phyloP scores from a whole-genome alignment of 805 yeast species.

The Starmerella bacillaris region DNA sequence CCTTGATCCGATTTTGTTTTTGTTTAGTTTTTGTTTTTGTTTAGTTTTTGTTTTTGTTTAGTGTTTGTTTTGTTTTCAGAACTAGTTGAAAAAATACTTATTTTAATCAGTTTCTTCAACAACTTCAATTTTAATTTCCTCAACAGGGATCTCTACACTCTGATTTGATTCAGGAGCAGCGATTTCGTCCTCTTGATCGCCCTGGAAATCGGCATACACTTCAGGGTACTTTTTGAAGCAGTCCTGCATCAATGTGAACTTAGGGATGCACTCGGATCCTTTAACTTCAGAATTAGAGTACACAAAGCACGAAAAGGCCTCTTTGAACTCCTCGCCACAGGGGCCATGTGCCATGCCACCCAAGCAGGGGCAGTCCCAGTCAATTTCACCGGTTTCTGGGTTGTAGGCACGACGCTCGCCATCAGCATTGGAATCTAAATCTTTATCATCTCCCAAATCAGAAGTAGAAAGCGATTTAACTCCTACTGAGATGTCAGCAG shows the following conservation, averaged over 20 bases:
- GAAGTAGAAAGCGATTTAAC: not conserved
- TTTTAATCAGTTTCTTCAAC: not conserved
- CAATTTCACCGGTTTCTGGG: conserved; percentile 95
- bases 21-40: too few species aligned
- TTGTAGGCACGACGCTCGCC: conserved; percentile 29
- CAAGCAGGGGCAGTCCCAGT: conserved; percentile 99
- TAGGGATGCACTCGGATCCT: conserved; percentile 85
- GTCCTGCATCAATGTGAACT: conserved; percentile 78
- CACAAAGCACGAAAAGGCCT: conserved; percentile 86
- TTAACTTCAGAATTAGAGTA: conserved; percentile 89
- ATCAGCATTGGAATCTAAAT: not conserved
- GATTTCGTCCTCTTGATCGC: conserved; percentile 49
- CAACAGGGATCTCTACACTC: not conserved
- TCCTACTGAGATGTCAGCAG: not conserved
- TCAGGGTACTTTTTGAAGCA: conserved; percentile 91
- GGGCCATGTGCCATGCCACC: conserved; percentile 99
- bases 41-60: too few species aligned
- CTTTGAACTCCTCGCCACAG: conserved; percentile 89
- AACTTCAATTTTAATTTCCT: not conserved
- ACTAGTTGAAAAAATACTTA: too few species aligned
- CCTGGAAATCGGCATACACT: conserved; percentile 73
- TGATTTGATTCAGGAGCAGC: not conserved
- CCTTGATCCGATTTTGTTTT: too few species aligned
- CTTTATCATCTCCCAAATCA: not conserved
- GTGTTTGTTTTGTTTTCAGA: too few species aligned